These are phyloP conservation scores for Lasiodiplodia gonubiensis DNA, from an alignment of 2,329 filamentous ascomycete species.

Conservation along the genomic window DNA sequence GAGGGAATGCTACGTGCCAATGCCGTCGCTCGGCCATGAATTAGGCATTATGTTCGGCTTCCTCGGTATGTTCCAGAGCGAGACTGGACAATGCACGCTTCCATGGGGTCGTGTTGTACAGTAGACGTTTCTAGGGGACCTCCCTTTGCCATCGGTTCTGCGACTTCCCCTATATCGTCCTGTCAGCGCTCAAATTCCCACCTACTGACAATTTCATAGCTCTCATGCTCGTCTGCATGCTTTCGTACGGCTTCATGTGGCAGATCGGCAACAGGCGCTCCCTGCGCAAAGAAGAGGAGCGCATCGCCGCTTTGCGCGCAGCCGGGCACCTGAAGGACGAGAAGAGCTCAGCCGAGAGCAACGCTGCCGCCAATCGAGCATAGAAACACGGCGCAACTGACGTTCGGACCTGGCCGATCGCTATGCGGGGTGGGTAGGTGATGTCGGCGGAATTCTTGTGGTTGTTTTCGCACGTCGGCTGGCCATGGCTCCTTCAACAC, in stretches of 20 bases:
- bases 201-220: constrained; percentile 22
- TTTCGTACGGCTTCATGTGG: constrained; percentile 34
- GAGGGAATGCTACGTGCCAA: constrained; percentile 27
- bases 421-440: not conserved
- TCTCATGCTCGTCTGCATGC: constrained; percentile 35
- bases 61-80: constrained; percentile 30
- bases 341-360: constrained; percentile 8
- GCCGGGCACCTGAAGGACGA: constrained; percentile 32
- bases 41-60: constrained; percentile 37
- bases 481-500: not conserved
- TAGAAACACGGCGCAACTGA: not conserved
- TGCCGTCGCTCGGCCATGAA: constrained; percentile 35
- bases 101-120: too few species aligned
- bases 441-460: not conserved
- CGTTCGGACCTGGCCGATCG: not conserved
- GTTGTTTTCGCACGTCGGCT: not conserved
- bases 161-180: not conserved
- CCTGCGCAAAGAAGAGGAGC: constrained; percentile 32
- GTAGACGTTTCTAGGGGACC: not conserved
- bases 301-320: constrained; percentile 33
- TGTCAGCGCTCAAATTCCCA: not conserved
- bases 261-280: constrained; percentile 33
- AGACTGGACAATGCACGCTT: not conserved
- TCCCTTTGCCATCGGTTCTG: too few species aligned
- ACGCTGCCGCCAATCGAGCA: not conserved